Percentiles rank a stretch among this genome's conserved stretches.
Evolutionary conservation across 176 grass and related monocot species (phyloP).

Genomic region (Triticum monococcum): DNA sequence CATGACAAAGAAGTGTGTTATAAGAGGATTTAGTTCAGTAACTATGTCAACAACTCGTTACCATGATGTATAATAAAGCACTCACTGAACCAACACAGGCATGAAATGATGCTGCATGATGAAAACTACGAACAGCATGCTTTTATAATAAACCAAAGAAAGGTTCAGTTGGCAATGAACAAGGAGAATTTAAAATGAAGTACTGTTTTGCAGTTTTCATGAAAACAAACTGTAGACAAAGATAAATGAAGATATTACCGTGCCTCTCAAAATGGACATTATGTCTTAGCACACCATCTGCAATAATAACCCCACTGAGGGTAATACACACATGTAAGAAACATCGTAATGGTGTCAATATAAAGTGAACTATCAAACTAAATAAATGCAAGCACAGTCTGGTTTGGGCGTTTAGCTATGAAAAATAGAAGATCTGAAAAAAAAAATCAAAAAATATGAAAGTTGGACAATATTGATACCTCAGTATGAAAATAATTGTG

Average conservation of each 20-base stretch:
- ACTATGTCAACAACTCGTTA: background rate
- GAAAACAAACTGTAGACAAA: background rate
- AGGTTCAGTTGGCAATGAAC: background rate
- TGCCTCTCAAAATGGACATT: constrained; percentile 79
- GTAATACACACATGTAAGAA: constrained; percentile 27
- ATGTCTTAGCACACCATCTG: constrained; percentile 78
- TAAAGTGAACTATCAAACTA: background rate
- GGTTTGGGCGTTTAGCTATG: background rate
- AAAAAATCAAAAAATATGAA: background rate
- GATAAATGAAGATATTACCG: constrained; percentile 49
- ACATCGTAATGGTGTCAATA: background rate
- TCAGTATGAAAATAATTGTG: constrained; percentile 94
- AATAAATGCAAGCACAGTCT: background rate
- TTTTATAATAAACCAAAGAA: background rate
- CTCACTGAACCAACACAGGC: background rate
- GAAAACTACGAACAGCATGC: background rate
- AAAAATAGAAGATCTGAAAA: background rate
- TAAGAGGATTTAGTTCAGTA: background rate
- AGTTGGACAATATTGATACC: constrained; percentile 41
- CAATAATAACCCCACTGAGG: constrained; percentile 90
- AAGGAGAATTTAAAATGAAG: background rate
- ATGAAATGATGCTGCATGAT: background rate
- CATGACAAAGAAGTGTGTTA: background rate
- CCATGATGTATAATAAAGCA: background rate
- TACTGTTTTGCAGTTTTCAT: background rate